A percentile compares a stretch with the other conserved stretches of the same genome.
phyloP scores from a whole-genome alignment of 1,284 basidiomycete species.

The Moesziomyces globuligerus region DNA sequence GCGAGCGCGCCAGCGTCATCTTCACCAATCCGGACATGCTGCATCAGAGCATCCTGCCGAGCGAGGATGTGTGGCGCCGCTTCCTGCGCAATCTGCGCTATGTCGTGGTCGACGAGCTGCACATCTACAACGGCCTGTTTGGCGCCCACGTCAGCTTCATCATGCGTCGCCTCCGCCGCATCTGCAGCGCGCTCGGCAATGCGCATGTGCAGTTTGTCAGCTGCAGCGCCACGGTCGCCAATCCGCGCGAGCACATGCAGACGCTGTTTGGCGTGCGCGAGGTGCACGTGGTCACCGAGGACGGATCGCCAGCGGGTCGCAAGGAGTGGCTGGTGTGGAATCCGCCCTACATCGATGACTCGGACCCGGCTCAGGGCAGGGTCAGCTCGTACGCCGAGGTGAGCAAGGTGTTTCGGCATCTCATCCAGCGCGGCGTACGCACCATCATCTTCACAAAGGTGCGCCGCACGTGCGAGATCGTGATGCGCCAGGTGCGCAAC shows the following conservation, averaged over 20 bases:
- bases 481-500: slow-evolving; percentile 81
- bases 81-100: slow-evolving; percentile 77
- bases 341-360: slow-evolving; percentile 75
- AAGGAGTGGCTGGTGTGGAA: slow-evolving; percentile 73
- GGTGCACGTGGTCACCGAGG: slow-evolving; percentile 78
- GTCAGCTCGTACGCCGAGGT: slow-evolving; percentile 78
- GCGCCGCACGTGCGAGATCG: slow-evolving; percentile 81
- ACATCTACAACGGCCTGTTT: slow-evolving; percentile 74
- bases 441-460: slow-evolving; percentile 91
- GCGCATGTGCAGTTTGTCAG: slow-evolving; percentile 78
- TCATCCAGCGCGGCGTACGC: slow-evolving; percentile 83
- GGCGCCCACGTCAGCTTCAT: slow-evolving; percentile 61
- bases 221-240: slow-evolving; percentile 87
- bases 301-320: slow-evolving; percentile 82
- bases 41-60: slow-evolving; percentile 83
- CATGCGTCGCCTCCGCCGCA: slow-evolving; percentile 73
- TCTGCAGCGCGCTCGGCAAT: slow-evolving; percentile 88
- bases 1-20: slow-evolving; percentile 69
- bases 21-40: slow-evolving; percentile 78
- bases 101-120: slow-evolving; percentile 84
- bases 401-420: slow-evolving; percentile 78
- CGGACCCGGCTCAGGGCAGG: slow-evolving; percentile 74
- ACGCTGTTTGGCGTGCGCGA: slow-evolving; percentile 71
- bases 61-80: slow-evolving; percentile 85
- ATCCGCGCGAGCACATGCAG: slow-evolving; percentile 71